Evolutionary conservation across 139 green algal genomes (phyloP).

Genomic region (Coelastrella sp.): DNA sequence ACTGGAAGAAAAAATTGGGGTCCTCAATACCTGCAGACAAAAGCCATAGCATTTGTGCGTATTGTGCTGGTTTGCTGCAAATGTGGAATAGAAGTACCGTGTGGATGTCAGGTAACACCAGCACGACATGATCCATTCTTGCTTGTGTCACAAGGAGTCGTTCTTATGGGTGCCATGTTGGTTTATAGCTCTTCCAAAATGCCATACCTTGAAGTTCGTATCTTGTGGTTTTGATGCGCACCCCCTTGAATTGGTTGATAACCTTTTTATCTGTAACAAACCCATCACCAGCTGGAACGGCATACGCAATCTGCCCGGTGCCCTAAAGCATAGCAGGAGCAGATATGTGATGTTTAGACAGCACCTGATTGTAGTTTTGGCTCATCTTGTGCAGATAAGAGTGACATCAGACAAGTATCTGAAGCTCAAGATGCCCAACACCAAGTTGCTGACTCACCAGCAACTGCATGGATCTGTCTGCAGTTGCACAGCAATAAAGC

Average conservation of each 20-base stretch:
- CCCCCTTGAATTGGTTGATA: constrained; percentile 15
- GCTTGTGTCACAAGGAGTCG: too few species aligned
- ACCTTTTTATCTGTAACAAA: constrained; percentile 40
- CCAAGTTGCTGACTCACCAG: neutral
- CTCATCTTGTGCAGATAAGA: too few species aligned
- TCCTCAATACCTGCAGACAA: constrained; percentile 43
- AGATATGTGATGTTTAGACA: too few species aligned
- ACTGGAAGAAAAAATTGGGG: constrained; percentile 42
- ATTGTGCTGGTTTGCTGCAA: too few species aligned
- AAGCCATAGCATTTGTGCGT: neutral
- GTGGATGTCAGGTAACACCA: too few species aligned
- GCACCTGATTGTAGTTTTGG: too few species aligned
- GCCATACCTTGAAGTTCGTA: constrained; percentile 21
- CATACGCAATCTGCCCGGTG: constrained; percentile 39
- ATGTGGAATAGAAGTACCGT: too few species aligned
- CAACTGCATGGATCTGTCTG: neutral
- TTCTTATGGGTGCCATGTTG: too few species aligned
- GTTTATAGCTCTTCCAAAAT: neutral
- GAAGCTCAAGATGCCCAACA: too few species aligned
- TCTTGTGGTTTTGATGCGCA: constrained; percentile 9
- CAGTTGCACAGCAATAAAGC: too few species aligned
- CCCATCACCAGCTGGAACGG: constrained; percentile 33
- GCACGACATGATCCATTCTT: too few species aligned
- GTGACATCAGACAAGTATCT: too few species aligned
- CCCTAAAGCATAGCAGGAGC: constrained; percentile 11